These are phyloP conservation scores for Phytopythium oedochilum DNA, from an alignment of 352 stramenopile genomes.

Conservation along the genomic window DNA sequence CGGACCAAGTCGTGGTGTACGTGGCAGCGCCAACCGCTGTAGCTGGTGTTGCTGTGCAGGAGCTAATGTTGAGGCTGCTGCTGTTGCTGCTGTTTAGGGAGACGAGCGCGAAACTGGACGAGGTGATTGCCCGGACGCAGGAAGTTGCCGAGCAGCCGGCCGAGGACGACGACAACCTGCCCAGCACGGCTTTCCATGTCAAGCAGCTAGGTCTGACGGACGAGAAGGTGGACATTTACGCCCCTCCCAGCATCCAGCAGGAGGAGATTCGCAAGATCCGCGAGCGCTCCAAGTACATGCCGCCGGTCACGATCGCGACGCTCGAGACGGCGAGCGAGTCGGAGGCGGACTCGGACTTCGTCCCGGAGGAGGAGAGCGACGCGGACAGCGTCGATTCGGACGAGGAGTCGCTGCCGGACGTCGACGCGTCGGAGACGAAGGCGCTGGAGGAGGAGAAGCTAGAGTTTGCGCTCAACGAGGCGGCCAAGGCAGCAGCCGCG, in stretches of 20 bases:
- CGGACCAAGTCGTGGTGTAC: conserved; percentile 4
- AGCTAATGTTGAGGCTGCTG: background rate
- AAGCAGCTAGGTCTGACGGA: conserved; percentile 67
- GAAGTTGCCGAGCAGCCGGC: conserved; percentile 6
- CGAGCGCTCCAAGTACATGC: conserved; percentile 50
- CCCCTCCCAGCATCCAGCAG: conserved; percentile 57
- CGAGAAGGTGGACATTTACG: conserved; percentile 82
- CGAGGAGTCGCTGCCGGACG: conserved; percentile 33
- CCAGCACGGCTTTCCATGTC: conserved; percentile 72
- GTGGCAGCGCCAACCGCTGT: background rate
- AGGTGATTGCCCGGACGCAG: conserved; percentile 8
- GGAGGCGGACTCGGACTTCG: conserved; percentile 62
- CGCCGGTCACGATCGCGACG: conserved; percentile 19
- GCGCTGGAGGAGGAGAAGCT: conserved; percentile 36
- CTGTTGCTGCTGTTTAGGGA: conserved; percentile 14
- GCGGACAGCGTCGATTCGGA: conserved; percentile 39
- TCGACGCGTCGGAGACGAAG: conserved; percentile 35
- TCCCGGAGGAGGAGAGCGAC: conserved; percentile 16
- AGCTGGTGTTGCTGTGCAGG: no score
- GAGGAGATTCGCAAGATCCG: conserved; percentile 55
- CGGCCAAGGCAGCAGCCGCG: conserved; percentile 14
- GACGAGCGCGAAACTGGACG: conserved; percentile 12
- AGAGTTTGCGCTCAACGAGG: conserved; percentile 24
- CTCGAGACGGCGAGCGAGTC: conserved; percentile 41
- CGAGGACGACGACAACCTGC: conserved; percentile 27